Conservation (phyloP, 352 stramenopile species). For the Pythium scleroteichum region DNA sequence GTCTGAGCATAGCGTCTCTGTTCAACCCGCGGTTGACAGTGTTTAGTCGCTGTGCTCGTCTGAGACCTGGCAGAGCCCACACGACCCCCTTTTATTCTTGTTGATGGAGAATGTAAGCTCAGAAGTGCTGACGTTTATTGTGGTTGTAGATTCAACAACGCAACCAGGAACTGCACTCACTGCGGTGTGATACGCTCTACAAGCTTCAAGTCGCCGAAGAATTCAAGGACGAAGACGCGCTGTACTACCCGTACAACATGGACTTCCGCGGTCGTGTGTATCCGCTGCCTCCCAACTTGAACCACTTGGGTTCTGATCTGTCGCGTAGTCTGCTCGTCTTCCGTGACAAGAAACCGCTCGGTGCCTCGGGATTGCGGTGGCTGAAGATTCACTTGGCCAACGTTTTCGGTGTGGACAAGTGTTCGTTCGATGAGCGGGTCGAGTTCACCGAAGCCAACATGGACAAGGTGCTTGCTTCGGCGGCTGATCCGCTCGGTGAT, state of each 20-base stretch:
- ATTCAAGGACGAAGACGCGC: constrained; percentile 94
- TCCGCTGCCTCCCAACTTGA: constrained; percentile 98
- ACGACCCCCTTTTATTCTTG: constrained; percentile 1
- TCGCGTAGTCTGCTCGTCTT: constrained; percentile 97
- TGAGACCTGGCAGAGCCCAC: constrained; percentile 10
- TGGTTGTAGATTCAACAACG: constrained; percentile 66
- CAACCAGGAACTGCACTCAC: constrained; percentile 91
- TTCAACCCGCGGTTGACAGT: constrained; percentile 22
- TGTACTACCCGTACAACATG: constrained; percentile 99
- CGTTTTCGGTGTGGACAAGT: constrained; percentile 89
- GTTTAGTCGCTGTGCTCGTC: background rate
- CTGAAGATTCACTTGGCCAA: constrained; percentile 98
- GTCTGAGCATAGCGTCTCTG: background rate
- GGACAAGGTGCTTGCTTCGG: constrained; percentile 91
- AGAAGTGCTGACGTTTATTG: constrained; percentile 8
- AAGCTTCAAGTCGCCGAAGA: constrained; percentile 96
- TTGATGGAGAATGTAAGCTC: background rate
- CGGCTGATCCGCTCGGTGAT: constrained; percentile 88
- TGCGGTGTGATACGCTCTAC: constrained; percentile 94
- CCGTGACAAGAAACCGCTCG: constrained; percentile 94
- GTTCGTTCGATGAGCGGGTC: constrained; percentile 97
- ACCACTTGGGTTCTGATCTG: constrained; percentile 98
- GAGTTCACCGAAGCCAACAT: constrained; percentile 94
- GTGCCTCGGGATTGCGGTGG: constrained; percentile 95
- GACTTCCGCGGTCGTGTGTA: constrained; percentile 99